Evolutionary conservation across 345 rosid genomes (phyloP).

Genomic region (Populus tremula): DNA sequence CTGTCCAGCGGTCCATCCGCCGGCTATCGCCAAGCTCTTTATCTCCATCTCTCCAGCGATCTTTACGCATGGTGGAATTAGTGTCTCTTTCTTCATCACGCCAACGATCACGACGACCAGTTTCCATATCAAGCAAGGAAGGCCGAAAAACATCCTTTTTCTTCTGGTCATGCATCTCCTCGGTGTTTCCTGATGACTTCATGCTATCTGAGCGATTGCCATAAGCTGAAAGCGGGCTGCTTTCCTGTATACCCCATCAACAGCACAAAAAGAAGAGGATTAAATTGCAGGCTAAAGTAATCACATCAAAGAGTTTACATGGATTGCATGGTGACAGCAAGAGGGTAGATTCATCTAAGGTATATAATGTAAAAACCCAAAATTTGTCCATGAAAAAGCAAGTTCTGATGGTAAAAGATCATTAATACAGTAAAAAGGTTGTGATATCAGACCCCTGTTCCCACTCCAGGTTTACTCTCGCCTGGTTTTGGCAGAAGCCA

Average conservation of each 20-base stretch:
- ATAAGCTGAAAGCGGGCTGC: conserved; percentile 32
- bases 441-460: conserved; percentile 60
- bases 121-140: conserved; percentile 72
- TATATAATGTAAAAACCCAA: neutral
- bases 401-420: neutral
- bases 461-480: conserved; percentile 71
- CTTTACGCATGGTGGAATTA: conserved; percentile 57
- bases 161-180: conserved; percentile 64
- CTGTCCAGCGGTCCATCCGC: conserved; percentile 71
- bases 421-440: neutral
- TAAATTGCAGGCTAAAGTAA: neutral
- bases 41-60: conserved; percentile 81
- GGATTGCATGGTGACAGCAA: neutral
- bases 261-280: neutral
- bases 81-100: conserved; percentile 96
- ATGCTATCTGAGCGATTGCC: conserved; percentile 40
- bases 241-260: conserved; percentile 44
- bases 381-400: neutral
- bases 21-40: conserved; percentile 70
- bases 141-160: conserved; percentile 84
- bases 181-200: conserved; percentile 55
- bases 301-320: neutral
- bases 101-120: conserved; percentile 82
- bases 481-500: conserved; percentile 94
- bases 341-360: neutral